phyloP scores from a whole-genome alignment of 768 basidiomycete genomes.

The Roridomyces roridus region DNA sequence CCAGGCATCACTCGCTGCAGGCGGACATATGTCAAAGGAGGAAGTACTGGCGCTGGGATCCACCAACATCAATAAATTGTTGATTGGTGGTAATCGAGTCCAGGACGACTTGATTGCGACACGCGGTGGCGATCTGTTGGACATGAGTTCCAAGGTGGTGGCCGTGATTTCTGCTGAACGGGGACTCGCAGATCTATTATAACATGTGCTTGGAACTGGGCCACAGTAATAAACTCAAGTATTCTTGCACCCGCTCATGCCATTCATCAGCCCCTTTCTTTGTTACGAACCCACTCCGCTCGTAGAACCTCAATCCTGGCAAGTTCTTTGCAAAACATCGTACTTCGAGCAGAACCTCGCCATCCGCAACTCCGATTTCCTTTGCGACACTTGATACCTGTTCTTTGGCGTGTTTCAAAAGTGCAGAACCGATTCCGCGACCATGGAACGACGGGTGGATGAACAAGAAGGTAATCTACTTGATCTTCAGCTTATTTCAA shows the following conservation, averaged over 20 bases:
- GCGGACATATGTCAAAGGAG: constrained; percentile 42
- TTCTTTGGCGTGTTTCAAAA: constrained; percentile 7
- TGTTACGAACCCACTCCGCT: constrained; percentile 1
- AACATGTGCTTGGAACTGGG: neutral
- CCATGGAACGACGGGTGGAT: constrained; percentile 3
- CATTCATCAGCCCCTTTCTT: neutral
- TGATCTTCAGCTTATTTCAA: neutral
- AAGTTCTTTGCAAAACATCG: constrained; percentile 12
- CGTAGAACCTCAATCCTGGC: constrained; percentile 6
- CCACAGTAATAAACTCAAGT: constrained; percentile 1
- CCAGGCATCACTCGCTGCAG: constrained; percentile 29
- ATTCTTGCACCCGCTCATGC: constrained; percentile 2
- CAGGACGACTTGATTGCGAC: constrained; percentile 14
- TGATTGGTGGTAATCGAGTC: constrained; percentile 30
- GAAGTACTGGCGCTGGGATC: constrained; percentile 55
- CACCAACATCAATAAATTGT: constrained; percentile 48
- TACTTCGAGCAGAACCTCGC: neutral
- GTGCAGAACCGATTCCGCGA: neutral
- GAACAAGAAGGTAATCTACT: constrained; percentile 17
- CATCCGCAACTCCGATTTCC: neutral
- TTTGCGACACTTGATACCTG: neutral
- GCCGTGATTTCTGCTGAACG: constrained; percentile 57
- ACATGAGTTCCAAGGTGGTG: constrained; percentile 49
- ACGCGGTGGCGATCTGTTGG: constrained; percentile 12
- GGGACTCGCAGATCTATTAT: constrained; percentile 45